Evolutionary conservation across 768 basidiomycete genomes (phyloP).

Genomic region (Boletellus sp.): DNA sequence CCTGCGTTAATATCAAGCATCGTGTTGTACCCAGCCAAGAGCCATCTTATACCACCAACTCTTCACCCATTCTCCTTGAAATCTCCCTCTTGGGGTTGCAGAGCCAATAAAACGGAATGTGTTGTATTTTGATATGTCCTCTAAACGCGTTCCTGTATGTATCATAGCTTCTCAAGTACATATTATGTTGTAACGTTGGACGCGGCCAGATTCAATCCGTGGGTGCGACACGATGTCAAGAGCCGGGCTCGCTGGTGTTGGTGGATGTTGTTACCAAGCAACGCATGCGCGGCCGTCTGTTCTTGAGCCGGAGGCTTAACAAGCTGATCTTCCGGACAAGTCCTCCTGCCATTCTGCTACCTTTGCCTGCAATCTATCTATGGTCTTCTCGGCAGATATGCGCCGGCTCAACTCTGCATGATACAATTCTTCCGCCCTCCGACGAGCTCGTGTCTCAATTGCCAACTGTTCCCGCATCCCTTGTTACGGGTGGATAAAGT

Average conservation of each 20-base stretch:
- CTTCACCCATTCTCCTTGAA: conserved; percentile 3
- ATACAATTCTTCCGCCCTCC: conserved; percentile 31
- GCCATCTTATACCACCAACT: conserved; percentile 24
- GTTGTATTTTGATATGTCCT: conserved; percentile 18
- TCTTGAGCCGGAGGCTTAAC: background rate
- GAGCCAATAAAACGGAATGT: conserved; percentile 19
- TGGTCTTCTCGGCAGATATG: conserved; percentile 27
- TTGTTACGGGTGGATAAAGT: conserved; percentile 4
- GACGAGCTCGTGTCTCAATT: conserved; percentile 31
- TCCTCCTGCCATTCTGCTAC: conserved; percentile 2
- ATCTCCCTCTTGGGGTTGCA: conserved; percentile 2
- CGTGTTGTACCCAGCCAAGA: conserved; percentile 22
- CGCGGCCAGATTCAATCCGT: no score
- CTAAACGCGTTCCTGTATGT: conserved; percentile 16
- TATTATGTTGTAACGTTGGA: background rate
- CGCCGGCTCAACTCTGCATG: conserved; percentile 31
- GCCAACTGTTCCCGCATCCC: conserved; percentile 35
- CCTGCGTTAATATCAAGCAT: conserved; percentile 27
- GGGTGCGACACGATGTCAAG: no score
- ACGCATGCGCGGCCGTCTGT: background rate
- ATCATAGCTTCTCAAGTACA: conserved; percentile 14
- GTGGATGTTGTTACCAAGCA: no score
- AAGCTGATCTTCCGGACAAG: background rate
- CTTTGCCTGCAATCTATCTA: conserved; percentile 14
- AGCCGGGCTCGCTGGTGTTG: no score